Conservation (phyloP, 208 protist genomes). For the Acanthamoeba royreba region DNA sequence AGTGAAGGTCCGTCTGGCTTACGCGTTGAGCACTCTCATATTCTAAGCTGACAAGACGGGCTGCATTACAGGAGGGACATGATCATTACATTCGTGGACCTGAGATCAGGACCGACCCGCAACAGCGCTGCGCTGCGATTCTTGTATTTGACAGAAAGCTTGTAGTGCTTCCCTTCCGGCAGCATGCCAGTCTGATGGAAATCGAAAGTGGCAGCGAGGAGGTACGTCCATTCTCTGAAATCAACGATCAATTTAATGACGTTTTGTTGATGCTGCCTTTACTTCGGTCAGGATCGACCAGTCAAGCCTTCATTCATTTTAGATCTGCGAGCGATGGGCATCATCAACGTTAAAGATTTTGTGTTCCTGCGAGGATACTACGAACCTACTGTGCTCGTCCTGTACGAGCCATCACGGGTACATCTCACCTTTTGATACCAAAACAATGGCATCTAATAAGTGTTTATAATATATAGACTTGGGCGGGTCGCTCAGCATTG, state of each 20-base stretch:
- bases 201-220: neutral
- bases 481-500: neutral
- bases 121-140: neutral
- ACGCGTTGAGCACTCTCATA: neutral
- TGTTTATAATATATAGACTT: neutral
- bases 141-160: conserved; percentile 24
- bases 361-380: conserved; percentile 50
- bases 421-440: neutral
- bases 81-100: neutral
- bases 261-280: neutral
- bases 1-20: neutral
- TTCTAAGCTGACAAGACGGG: no score
- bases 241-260: neutral
- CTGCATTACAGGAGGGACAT: neutral
- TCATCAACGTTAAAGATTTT: conserved; percentile 44
- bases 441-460: neutral
- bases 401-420: conserved; percentile 11
- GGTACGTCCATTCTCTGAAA: neutral
- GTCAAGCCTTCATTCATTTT: neutral
- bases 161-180: conserved; percentile 38
- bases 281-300: neutral
- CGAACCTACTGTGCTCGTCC: conserved; percentile 34
- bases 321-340: neutral
- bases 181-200: conserved; percentile 18
- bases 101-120: neutral